Evolutionary conservation across 495 filamentous ascomycete species (phyloP).

Genomic region (Penicillium arizonense): DNA sequence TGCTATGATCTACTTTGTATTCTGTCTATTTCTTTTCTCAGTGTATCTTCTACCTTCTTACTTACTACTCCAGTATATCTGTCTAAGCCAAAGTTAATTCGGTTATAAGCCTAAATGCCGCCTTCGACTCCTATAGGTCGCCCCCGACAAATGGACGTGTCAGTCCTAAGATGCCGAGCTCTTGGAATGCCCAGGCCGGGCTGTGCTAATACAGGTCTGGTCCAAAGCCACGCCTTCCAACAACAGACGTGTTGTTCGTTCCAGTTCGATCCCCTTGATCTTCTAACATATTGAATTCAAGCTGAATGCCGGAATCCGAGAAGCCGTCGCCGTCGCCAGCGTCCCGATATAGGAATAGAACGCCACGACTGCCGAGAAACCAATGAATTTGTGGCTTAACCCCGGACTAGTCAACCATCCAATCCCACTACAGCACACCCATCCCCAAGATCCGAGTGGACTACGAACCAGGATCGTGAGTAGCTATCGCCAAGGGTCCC

Average conservation of each 20-base stretch:
- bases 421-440: slow-evolving; percentile 1
- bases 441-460: slow-evolving; percentile 12
- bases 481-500: slow-evolving; percentile 4
- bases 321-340: neutral
- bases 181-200: slow-evolving; percentile 15
- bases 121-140: slow-evolving; percentile 1
- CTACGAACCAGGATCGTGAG: slow-evolving; percentile 4
- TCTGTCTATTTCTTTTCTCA: neutral
- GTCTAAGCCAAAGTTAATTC: neutral
- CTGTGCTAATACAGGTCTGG: neutral
- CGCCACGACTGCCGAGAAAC: slow-evolving; percentile 3
- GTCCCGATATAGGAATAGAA: slow-evolving; percentile 1
- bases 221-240: neutral
- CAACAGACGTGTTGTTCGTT: no score
- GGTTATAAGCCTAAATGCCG: neutral
- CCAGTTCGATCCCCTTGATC: no score
- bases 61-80: neutral
- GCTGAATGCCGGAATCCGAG: neutral
- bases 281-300: neutral
- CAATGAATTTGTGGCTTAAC: slow-evolving; percentile 2
- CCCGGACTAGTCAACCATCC: slow-evolving; percentile 4
- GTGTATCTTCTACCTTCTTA: neutral
- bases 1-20: neutral
- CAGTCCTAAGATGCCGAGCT: slow-evolving; percentile 16
- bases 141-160: slow-evolving; percentile 1